phyloP scores from a whole-genome alignment of 2,329 filamentous ascomycete species.

The Fusarium sp. region DNA sequence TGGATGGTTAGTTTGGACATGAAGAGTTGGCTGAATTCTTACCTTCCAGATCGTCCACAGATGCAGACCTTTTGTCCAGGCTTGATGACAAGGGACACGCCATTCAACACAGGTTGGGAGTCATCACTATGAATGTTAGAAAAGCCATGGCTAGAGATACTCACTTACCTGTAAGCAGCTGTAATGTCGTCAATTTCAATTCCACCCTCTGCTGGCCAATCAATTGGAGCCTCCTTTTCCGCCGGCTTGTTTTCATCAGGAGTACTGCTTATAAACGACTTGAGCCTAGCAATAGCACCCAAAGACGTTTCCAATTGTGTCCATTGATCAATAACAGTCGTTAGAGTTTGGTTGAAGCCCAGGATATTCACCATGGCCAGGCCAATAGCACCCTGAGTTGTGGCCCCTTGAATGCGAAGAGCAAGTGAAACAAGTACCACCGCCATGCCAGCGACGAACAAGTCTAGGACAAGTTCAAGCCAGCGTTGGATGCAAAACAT shows the following conservation, averaged over 20 bases:
- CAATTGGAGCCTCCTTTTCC: constrained; percentile 1
- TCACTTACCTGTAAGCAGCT: constrained; percentile 44
- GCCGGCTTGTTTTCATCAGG: constrained; percentile 43
- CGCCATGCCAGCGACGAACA: constrained; percentile 61
- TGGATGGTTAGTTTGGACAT: constrained; percentile 35
- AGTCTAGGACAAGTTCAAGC: constrained; percentile 61
- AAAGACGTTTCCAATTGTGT: constrained; percentile 53
- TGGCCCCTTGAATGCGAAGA: constrained; percentile 44
- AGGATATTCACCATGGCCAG: constrained; percentile 47
- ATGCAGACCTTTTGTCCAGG: constrained; percentile 62
- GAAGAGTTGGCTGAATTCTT: fast-evolving
- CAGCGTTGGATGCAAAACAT: constrained; percentile 63
- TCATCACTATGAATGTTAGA: constrained; percentile 29
- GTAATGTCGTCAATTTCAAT: constrained; percentile 46
- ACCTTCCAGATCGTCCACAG: constrained; percentile 62
- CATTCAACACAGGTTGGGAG: constrained; percentile 18
- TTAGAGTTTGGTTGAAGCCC: constrained; percentile 47
- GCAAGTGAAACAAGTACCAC: constrained; percentile 60
- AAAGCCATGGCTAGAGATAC: fast-evolving
- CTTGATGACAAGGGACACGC: constrained; percentile 36
- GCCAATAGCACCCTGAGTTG: constrained; percentile 48
- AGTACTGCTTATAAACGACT: constrained; percentile 46
- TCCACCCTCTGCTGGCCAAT: constrained; percentile 46
- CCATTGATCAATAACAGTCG: constrained; percentile 50
- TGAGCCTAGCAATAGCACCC: constrained; percentile 52